Base-by-base conservation (phyloP, 1,284 basidiomycete genomes). In the Pseudozyma sp. region DNA sequence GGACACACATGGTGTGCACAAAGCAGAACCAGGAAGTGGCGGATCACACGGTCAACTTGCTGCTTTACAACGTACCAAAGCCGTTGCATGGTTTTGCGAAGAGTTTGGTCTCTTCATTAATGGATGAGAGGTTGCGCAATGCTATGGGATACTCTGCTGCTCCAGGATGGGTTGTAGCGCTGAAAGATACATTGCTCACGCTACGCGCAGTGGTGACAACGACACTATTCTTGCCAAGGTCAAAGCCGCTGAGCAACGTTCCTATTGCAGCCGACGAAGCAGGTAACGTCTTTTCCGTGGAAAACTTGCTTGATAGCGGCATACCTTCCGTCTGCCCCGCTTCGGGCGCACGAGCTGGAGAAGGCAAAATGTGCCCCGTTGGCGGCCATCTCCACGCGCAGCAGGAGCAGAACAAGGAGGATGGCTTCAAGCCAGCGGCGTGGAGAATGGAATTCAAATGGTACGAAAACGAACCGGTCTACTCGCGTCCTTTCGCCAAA, bases 391-490 rank as follows among this genome's bases (percentile, higher is more conserved):
- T 50, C 5, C 60, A 56, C n/a, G 47, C 52, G 16, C 43, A 21
- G 12, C 34, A 40, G 12, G 44, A 54, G 3, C 18, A 25, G 4
- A 38, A 42, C 4, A 35, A 40, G 12, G 44, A 57, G 3, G 18
- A 25, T 6, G 45, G 47, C 1, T 65, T 62, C 54, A 64, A 59
- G 18, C 59, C 63, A 5, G 59, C 64, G 8, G 18, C 66, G 2
- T 74, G 67, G 63, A 31, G 70, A 18, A 74, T 70, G 75, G 66
- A 69, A 44, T 42, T 64, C 47, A 36, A 44, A 13, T 78, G 69
- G 68, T 77, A 74, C 59, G 69, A 76, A 11, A 76, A 71, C 51
- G 70, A 77, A 14, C 73, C 72, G 1, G 44, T 65, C 31, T 76
- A 75, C 51, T 47, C 76, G 18, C 62, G 69, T 4, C 42, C 66